Base-by-base conservation (phyloP, 208 protist genomes). In the Blastocrithidia nonstop region DNA sequence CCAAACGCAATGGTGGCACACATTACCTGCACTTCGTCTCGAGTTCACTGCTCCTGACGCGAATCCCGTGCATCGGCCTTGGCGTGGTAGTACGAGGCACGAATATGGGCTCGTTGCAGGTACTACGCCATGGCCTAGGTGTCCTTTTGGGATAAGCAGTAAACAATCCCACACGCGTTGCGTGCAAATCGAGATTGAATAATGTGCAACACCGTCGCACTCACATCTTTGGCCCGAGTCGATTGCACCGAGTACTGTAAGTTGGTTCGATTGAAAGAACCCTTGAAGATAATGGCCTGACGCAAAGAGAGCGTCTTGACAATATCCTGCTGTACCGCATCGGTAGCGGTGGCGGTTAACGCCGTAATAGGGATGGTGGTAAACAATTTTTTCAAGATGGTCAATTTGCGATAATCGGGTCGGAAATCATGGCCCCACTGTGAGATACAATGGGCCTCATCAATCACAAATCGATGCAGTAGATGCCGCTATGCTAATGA, bases 1-100 rank as follows among this genome's bases (percentile, higher is more conserved):
- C 95, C 96, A 59, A 98, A 98, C 16, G 96, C 96, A 37, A 98
- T 94, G 13, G 96, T 98, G 22, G 96, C 95, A 38, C 83, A 92
- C 21, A 99, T 89, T n/a, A 99, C 83, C 17, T 90, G 66, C 22
- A 97, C 40, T 32, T 88, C 61, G 47, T 94, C 93, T 0, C 49
- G 63, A 28, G 66, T 94, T 91, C 93, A 98, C 46, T 48, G 48
- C 58, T 90, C 76, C 61, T 94, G 85, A 39, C 57, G 67, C 32
- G 74, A 68, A 48, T 83, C 83, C 55, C 86, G 87, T 4, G 47
- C 44, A 15, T 54, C 37, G 15, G 82, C 77, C 39, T 79, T 63
- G n/a, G 73, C 45, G 58, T 85, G 78, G 48, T 87, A 88, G 48
- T 73, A 90, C 9, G 69, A 74, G 1, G 73, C 71, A 17, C 61